Conservation (phyloP, 768 basidiomycete species). For the Macrocybe gigantea region DNA sequence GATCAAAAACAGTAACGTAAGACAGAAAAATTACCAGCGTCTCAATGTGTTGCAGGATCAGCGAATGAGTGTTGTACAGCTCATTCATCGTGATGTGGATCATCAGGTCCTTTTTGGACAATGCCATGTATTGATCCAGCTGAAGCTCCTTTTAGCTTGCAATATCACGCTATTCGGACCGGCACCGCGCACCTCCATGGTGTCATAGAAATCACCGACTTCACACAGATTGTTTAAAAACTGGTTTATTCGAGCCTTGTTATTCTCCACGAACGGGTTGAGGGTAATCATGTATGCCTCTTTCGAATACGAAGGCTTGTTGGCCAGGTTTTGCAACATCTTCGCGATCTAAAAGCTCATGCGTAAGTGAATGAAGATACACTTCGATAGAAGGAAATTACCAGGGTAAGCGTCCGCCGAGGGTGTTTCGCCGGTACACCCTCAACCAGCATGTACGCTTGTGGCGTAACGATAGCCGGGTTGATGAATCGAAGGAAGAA, state of each 20-base stretch:
- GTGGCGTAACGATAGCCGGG: slow-evolving; percentile 97
- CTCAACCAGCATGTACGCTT: slow-evolving; percentile 99
- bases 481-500: slow-evolving; percentile 99
- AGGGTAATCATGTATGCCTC: slow-evolving; percentile 98
- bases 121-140: slow-evolving; percentile 99
- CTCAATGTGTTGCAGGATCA: slow-evolving; percentile 93
- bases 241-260: slow-evolving; percentile 95
- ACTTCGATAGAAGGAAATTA: slow-evolving; percentile 13
- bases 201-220: slow-evolving; percentile 99
- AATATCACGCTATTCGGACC: no score
- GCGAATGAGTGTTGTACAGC: slow-evolving; percentile 96
- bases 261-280: slow-evolving; percentile 98
- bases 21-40: slow-evolving; percentile 59
- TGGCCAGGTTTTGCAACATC: slow-evolving; percentile 98
- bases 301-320: slow-evolving; percentile 97
- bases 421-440: slow-evolving; percentile 98
- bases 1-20: slow-evolving; percentile 2
- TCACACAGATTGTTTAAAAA: slow-evolving; percentile 97
- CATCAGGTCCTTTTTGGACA: slow-evolving; percentile 97
- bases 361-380: slow-evolving; percentile 3
- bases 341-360: slow-evolving; percentile 76
- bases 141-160: slow-evolving; percentile 20
- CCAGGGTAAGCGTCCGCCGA: slow-evolving; percentile 87
- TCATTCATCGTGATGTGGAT: slow-evolving; percentile 99
- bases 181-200: slow-evolving; percentile 69